Base-by-base conservation (phyloP, 345 rosid species). In the Abelmoschus esculentus region DNA sequence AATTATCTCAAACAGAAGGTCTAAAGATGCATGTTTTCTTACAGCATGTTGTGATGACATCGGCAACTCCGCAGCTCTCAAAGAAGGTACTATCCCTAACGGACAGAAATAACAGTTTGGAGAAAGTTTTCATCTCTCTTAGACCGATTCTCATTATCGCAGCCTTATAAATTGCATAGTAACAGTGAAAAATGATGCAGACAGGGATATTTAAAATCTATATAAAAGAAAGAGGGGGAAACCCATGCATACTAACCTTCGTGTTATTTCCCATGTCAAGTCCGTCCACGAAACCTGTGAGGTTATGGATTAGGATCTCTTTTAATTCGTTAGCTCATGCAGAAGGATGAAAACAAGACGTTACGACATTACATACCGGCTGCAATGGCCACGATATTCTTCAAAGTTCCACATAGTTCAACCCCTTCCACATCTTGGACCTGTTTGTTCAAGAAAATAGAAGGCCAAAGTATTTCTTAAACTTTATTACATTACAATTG, bases 131-230 rank as follows among this genome's bases (percentile, higher is more conserved):
- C 97, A 95, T 95, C 80, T 95, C 97, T 88, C 89, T 79, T 19
- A 91, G 79, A 69, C 99, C 99, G 72, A 95, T 95, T 86, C 96
- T 86, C 99, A 91, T 90, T 69, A 95, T 87, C 26, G 97, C 99
- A 65, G 99, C 99, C 99, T 91, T 69, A 38, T 3, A 44, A 68
- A 69, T 54, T 50, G 49, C 4, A 19, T 8, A 44, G 32, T 4
- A 54, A 75, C 28, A 71, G 60, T 69, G 44, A 40, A 32, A 54
- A 59, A 60, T 6, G 67, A 22, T 22, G 26, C 60, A 28, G 17
- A 18, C 11, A 15, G 5, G 12, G 0, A 63, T 3, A 17, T 42
- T 36, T 40, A 19, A 52, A 44, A 71, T 14, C 3, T 42, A 52
- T 19, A 6, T 31, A 7, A 2, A 7, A 53, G 10, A 54, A 53